Evolutionary conservation across 2,329 filamentous ascomycete species (phyloP).

Genomic region (Beauveria asiatica): DNA sequence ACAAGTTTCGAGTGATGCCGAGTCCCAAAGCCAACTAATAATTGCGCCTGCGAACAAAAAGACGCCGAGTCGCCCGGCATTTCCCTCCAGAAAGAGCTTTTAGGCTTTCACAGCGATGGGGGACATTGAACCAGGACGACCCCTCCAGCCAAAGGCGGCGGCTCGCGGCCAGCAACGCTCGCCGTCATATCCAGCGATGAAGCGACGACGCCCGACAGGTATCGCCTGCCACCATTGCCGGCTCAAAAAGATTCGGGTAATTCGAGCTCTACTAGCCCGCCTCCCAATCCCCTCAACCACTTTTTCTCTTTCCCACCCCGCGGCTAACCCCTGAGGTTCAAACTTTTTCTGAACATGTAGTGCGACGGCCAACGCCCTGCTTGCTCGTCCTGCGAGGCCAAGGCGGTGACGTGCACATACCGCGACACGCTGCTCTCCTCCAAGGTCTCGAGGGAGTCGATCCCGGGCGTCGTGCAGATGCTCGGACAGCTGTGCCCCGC

Average conservation of each 20-base stretch:
- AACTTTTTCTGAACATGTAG: neutral
- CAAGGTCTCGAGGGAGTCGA: neutral
- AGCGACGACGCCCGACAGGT: neutral
- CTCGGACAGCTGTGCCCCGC: neutral
- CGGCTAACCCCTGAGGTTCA: neutral
- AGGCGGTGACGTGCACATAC: neutral
- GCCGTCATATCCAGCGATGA: neutral
- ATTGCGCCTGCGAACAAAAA: too few relatives aligned
- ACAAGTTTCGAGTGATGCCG: too few relatives aligned
- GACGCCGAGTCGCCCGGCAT: too few relatives aligned
- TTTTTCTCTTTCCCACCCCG: too few relatives aligned
- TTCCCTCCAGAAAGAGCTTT: too few relatives aligned
- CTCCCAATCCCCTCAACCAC: neutral
- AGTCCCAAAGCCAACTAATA: too few relatives aligned
- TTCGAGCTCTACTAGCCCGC: neutral
- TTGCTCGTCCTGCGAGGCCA: neutral
- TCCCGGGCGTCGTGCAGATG: neutral
- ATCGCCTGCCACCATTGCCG: neutral
- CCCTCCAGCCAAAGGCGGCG: neutral
- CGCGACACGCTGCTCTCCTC: neutral
- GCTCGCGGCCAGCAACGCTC: neutral
- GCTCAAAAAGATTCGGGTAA: neutral
- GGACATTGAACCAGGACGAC: neutral
- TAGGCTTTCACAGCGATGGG: too few relatives aligned
- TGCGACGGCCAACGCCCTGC: neutral